Evolutionary conservation across 148 eudicot genomes (phyloP).

Genomic region (Vaccinium darrowii): DNA sequence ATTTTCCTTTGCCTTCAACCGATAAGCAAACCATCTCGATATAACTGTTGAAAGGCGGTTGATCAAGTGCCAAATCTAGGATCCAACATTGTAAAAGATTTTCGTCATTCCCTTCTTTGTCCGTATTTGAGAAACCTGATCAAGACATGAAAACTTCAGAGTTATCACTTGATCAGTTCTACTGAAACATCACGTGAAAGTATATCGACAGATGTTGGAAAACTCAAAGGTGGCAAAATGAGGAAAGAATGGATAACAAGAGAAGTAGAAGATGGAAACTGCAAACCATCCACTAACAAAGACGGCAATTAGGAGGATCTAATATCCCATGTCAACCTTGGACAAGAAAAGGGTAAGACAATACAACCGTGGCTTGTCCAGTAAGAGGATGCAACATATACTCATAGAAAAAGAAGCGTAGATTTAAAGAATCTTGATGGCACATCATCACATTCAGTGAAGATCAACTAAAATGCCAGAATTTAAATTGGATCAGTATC

Average conservation of each 20-base stretch:
- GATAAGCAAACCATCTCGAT: not conserved
- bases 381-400: not conserved
- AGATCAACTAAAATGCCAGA: not conserved
- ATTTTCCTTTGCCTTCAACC: not conserved
- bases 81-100: conserved; percentile 52
- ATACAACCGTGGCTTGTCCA: not conserved
- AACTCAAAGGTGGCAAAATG: not conserved
- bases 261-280: not conserved
- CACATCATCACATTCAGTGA: not conserved
- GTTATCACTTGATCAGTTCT: not conserved
- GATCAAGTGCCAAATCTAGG: conserved; percentile 8
- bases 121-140: conserved; percentile 73
- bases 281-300: not conserved
- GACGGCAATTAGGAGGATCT: not conserved
- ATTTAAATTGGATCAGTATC: not conserved
- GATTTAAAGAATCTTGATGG: conserved; percentile 5
- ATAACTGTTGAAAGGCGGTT: not conserved
- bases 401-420: not conserved
- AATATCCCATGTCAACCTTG: not conserved
- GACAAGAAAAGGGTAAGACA: not conserved
- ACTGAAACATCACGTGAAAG: not conserved
- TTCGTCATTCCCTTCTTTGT: conserved; percentile 75
- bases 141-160: conserved; percentile 8
- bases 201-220: not conserved
- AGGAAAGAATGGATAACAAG: not conserved